Percentiles rank a stretch among this genome's conserved stretches.
These are phyloP conservation scores for Candida sp. DNA, from an alignment of 1,139 yeast genomes.

Conservation along the genomic window DNA sequence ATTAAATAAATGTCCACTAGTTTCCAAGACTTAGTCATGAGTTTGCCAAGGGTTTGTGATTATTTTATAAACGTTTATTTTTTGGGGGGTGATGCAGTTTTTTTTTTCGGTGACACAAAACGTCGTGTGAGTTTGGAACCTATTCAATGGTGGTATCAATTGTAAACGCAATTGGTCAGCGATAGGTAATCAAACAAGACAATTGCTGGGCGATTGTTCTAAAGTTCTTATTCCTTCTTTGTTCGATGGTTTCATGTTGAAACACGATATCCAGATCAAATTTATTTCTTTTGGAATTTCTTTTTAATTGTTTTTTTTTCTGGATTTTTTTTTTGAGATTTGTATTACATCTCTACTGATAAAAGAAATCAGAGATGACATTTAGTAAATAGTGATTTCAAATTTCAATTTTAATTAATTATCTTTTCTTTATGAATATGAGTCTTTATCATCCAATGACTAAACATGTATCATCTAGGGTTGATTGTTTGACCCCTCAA, in stretches of 20 bases:
- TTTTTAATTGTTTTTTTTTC: not conserved
- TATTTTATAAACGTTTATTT: not conserved
- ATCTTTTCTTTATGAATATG: not conserved
- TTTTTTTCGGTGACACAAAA: not conserved
- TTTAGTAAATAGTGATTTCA: not conserved
- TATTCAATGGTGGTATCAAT: not conserved
- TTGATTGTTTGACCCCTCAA: conserved; percentile 41
- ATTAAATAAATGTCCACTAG: not conserved
- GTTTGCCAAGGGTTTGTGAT: not conserved
- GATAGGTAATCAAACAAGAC: not conserved
- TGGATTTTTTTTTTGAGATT: not conserved
- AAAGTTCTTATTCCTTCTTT: not conserved
- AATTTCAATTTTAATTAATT: not conserved
- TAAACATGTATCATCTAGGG: conserved; percentile 21
- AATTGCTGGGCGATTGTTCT: not conserved
- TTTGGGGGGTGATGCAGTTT: not conserved
- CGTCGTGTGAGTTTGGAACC: not conserved
- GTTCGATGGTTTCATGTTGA: not conserved
- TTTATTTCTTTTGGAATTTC: not conserved
- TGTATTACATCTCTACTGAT: not conserved
- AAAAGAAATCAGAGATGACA: conserved; percentile 1
- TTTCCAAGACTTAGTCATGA: not conserved
- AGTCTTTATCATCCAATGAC: conserved; percentile 29
- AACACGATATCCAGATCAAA: not conserved
- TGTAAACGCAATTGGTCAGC: not conserved